Evolutionary conservation across 148 eudicot genomes (phyloP), one percentile per base, ranked within the genome.

Genomic region (Rhododendron kiyosumense): DNA sequence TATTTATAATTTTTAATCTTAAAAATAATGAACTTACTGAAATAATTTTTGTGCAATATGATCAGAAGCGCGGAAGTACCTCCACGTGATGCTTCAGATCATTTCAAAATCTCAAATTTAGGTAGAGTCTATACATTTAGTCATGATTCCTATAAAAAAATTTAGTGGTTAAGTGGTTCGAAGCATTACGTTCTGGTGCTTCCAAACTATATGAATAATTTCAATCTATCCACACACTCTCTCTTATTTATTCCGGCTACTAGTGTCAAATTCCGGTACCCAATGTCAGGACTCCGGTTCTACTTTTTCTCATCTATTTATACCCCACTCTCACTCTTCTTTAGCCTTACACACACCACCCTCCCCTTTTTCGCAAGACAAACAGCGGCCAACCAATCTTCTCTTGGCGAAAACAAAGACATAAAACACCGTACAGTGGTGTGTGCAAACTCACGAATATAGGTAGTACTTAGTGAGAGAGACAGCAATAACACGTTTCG

Each of bases 171-270:
- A n/a, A 54, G 1, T 17, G 0, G 7, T 17, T 0, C 7, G 1
- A 1, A 18, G 2, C 5, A 54, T 22, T 0, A 54, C 22, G 3
- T 15, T 6, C 59, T 20, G 59, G 6, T 17, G 20, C 61, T 54
- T 7, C 22, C 7, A 1, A 0, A 18, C 5, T 54, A 51, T 54
- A 17, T 15, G 22, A 54, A 17, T 54, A 54, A 17, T 4, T 17
- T 54, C 61, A 15, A 17, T 54, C 24, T 18, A 17, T 54, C 24
- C 17, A 61, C 69, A 7, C 36, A 3, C 75, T 10, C 69, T 86
- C 85, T 85, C 76, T 45, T 78, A 88, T 84, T 89, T 83, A 85
- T 84, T 83, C 86, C 90, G 85, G 88, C 83, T 81, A 71, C 76
- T 30, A 4, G 76, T 71, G 76, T 14, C 76, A 30, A 61, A 20